phyloP scores from a whole-genome alignment of 2,329 filamentous ascomycete genomes.

The Dactylellina parvicollis region DNA sequence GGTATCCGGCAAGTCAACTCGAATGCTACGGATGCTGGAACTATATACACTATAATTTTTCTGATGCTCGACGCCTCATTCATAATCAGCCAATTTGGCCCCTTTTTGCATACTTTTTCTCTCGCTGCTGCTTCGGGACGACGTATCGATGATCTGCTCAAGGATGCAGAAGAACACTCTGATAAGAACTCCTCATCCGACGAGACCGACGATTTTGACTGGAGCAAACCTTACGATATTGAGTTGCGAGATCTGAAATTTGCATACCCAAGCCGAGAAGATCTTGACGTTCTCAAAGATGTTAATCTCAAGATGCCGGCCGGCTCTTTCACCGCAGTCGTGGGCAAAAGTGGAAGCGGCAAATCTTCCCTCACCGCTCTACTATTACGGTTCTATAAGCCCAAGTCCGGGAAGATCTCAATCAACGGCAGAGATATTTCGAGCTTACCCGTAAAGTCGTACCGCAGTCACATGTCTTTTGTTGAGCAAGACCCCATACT shows the following conservation, averaged over 20 bases:
- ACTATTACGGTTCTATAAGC: conserved; percentile 69
- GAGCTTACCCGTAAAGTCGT: conserved; percentile 64
- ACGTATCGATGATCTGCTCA: conserved; percentile 37
- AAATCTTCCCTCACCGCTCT: conserved; percentile 70
- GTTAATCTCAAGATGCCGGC: conserved; percentile 62
- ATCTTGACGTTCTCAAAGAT: conserved; percentile 62
- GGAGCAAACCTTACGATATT: conserved; percentile 58
- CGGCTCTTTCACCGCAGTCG: conserved; percentile 67
- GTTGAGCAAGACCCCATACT: conserved; percentile 76
- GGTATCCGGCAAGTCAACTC: conserved; percentile 68
- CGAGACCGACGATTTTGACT: conserved; percentile 8
- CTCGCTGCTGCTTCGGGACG: conserved; percentile 66
- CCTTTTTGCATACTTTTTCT: conserved; percentile 69
- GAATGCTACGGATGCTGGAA: conserved; percentile 63
- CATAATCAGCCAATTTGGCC: conserved; percentile 71
- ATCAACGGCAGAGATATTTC: conserved; percentile 66
- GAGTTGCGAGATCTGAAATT: conserved; percentile 62
- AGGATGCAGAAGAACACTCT: conserved; percentile 45
- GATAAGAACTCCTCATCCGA: neutral
- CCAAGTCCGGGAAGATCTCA: conserved; percentile 64
- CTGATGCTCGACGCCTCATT: conserved; percentile 73
- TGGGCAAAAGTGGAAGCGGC: conserved; percentile 69
- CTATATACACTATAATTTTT: conserved; percentile 72
- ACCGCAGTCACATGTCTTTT: conserved; percentile 69
- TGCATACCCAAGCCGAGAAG: conserved; percentile 61